phyloP scores from a whole-genome alignment of 805 yeast species.

The Tetrapisispora arboricola region DNA sequence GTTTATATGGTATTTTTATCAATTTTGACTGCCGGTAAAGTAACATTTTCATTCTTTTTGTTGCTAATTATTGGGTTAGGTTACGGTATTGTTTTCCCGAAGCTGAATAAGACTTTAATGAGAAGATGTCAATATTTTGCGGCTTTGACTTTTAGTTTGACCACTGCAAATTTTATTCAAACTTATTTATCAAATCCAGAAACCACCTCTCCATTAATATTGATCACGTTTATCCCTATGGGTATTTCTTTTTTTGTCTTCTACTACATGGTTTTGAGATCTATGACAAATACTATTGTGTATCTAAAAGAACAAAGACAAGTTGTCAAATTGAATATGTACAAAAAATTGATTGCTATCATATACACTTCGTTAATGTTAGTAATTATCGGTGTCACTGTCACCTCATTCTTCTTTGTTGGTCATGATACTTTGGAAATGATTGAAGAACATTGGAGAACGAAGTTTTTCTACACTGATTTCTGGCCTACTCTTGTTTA shows the following conservation, averaged over 20 bases:
- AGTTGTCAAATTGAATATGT: conserved; percentile 80
- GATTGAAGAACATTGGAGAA: conserved; percentile 85
- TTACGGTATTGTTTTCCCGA: conserved; percentile 87
- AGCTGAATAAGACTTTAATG: conserved; percentile 68
- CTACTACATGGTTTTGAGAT: conserved; percentile 62
- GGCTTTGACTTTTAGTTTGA: conserved; percentile 43
- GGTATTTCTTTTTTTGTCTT: conserved; percentile 58
- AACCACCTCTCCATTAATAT: conserved; percentile 38
- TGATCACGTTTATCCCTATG: conserved; percentile 62
- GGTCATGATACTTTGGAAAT: conserved; percentile 67
- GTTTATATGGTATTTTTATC: conserved; percentile 72
- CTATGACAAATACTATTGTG: conserved; percentile 65
- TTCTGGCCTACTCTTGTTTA: conserved; percentile 93
- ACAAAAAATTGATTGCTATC: conserved; percentile 64
- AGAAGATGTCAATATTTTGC: conserved; percentile 54
- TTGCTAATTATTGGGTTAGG: conserved; percentile 81
- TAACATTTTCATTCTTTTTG: conserved; percentile 81
- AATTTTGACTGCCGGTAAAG: conserved; percentile 65
- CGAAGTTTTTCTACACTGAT: conserved; percentile 76
- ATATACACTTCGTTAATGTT: conserved; percentile 63
- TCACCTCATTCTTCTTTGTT: conserved; percentile 59
- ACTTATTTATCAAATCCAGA: conserved; percentile 44
- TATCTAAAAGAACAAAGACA: conserved; percentile 78
- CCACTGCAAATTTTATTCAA: conserved; percentile 44
- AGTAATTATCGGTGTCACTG: conserved; percentile 57